Evolutionary conservation across 768 basidiomycete genomes (phyloP).

Genomic region (Polyporus arcularius): DNA sequence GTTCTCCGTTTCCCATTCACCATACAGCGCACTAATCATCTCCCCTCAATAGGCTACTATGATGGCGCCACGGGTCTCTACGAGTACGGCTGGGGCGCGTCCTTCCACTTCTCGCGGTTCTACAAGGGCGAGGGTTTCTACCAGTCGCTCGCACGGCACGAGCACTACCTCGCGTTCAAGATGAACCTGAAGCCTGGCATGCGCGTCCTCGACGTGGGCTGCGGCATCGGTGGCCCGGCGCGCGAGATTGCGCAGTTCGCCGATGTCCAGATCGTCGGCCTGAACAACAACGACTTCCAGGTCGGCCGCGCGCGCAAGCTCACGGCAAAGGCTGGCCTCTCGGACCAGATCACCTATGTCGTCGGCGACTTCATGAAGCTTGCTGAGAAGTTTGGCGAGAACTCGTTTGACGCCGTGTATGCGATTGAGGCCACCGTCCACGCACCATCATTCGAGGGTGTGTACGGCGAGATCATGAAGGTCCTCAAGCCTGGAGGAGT

Average conservation of each 20-base stretch:
- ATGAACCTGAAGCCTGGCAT: conserved; percentile 87
- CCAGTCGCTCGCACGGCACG: conserved; percentile 86
- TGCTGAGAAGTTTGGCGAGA: conserved; percentile 86
- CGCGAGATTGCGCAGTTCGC: conserved; percentile 92
- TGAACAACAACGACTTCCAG: conserved; percentile 98
- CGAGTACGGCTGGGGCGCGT: conserved; percentile 90
- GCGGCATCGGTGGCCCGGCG: conserved; percentile 97
- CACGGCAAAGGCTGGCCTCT: conserved; percentile 73
- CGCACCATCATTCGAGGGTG: conserved; percentile 93
- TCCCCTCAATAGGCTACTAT: conserved; percentile 71
- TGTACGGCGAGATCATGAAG: conserved; percentile 90
- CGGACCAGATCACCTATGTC: conserved; percentile 76
- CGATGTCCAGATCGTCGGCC: conserved; percentile 78
- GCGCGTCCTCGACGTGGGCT: conserved; percentile 97
- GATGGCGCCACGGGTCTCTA: conserved; percentile 95
- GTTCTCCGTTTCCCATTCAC: neutral
- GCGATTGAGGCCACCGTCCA: conserved; percentile 98
- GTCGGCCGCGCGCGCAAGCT: conserved; percentile 83
- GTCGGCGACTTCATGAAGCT: conserved; percentile 99
- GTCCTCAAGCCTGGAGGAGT: conserved; percentile 95
- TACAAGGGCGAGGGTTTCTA: conserved; percentile 85
- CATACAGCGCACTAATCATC: neutral
- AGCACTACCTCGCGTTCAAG: conserved; percentile 92
- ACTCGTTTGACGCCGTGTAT: conserved; percentile 94
- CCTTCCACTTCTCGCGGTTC: conserved; percentile 97